These are phyloP conservation scores for Saturnispora sekii DNA, from an alignment of 805 yeast genomes.

Conservation along the genomic window DNA sequence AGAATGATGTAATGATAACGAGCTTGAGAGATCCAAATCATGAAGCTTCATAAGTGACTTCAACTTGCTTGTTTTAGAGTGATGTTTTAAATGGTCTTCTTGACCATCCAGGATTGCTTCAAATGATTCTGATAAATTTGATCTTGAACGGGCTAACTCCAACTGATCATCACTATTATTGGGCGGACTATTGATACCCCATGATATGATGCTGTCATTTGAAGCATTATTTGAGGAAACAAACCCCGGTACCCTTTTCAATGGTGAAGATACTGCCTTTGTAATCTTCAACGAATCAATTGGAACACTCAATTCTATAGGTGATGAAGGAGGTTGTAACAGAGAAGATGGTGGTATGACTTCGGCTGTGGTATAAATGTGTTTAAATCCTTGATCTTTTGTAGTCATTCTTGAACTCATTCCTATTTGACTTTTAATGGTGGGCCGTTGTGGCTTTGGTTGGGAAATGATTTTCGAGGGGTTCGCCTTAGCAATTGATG, in stretches of 20 bases:
- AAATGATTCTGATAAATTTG: background rate
- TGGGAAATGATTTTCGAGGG: slow-evolving; percentile 23
- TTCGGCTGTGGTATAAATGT: background rate
- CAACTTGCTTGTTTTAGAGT: too few relatives aligned
- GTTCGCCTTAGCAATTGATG: slow-evolving; percentile 25
- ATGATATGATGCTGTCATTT: slow-evolving; percentile 1
- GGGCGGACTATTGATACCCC: background rate
- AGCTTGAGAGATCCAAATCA: too few relatives aligned
- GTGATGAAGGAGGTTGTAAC: background rate
- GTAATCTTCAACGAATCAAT: too few relatives aligned
- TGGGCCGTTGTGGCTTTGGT: background rate
- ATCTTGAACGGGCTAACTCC: background rate
- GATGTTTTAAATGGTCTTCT: too few relatives aligned
- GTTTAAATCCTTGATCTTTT: too few relatives aligned
- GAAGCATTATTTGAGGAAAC: background rate
- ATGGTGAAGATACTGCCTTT: background rate
- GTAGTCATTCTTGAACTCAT: too few relatives aligned
- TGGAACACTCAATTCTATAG: too few relatives aligned
- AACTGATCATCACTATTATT: background rate
- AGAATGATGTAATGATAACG: too few relatives aligned
- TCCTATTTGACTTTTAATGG: background rate
- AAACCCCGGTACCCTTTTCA: background rate
- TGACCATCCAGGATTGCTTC: too few relatives aligned
- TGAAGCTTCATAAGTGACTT: too few relatives aligned
- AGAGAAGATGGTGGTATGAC: background rate